Percentiles rank a stretch among this genome's conserved stretches.
Evolutionary conservation across 2,329 filamentous ascomycete species (phyloP).

Genomic region (Stemphylium beticola): DNA sequence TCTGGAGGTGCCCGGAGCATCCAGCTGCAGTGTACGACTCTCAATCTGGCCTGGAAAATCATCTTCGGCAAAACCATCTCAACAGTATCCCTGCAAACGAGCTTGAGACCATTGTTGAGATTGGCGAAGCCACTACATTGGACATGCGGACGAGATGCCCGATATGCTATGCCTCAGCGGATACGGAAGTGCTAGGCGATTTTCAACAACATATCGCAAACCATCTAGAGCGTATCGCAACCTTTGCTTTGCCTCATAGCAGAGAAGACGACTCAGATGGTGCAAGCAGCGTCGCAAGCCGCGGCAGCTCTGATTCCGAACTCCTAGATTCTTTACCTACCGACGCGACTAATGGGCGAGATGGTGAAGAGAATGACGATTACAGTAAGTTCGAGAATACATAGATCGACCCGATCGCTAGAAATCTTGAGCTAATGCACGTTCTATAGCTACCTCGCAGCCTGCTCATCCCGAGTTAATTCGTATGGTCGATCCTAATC

Average conservation of each 20-base stretch:
- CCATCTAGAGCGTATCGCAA: slow-evolving; percentile 44
- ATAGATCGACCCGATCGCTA: too few species aligned
- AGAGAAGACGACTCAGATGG: slow-evolving; percentile 38
- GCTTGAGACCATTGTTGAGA: slow-evolving; percentile 36
- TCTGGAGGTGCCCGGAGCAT: slow-evolving; percentile 47
- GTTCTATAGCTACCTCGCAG: background rate
- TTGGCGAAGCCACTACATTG: slow-evolving; percentile 42
- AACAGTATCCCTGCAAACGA: slow-evolving; percentile 39
- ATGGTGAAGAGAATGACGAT: background rate
- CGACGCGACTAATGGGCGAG: slow-evolving; percentile 12
- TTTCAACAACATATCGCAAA: slow-evolving; percentile 47
- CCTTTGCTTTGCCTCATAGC: slow-evolving; percentile 42
- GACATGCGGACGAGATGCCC: slow-evolving; percentile 42
- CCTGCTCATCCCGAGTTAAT: background rate
- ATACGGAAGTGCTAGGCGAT: slow-evolving; percentile 30
- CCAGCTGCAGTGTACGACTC: slow-evolving; percentile 36
- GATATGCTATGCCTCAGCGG: slow-evolving; percentile 35
- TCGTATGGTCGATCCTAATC: background rate
- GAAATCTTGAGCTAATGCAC: background rate
- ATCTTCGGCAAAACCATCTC: slow-evolving; percentile 37
- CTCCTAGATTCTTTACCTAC: slow-evolving; percentile 25
- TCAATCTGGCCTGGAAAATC: slow-evolving; percentile 32
- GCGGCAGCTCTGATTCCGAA: slow-evolving; percentile 31
- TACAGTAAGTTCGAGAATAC: background rate
- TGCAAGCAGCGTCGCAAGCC: slow-evolving; percentile 41